Evolutionary conservation across 768 basidiomycete species (phyloP).

Genomic region (Butyriboletus loyo): DNA sequence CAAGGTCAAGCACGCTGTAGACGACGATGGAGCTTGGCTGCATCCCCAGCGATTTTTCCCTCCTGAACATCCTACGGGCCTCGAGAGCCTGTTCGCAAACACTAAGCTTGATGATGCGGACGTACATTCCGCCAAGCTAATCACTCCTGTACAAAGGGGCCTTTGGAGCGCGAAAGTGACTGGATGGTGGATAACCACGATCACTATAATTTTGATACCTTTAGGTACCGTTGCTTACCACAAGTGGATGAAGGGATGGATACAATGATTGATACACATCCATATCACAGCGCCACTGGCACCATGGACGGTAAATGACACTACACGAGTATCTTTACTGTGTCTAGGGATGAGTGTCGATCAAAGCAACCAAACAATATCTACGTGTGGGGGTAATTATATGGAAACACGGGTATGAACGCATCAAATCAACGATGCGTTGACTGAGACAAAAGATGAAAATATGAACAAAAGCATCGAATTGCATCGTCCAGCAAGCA

Average conservation of each 20-base stretch:
- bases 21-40: conserved; percentile 48
- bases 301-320: background rate
- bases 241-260: conserved; percentile 21
- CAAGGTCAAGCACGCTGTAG: conserved; percentile 21
- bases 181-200: conserved; percentile 10
- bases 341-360: conserved; percentile 4
- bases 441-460: background rate
- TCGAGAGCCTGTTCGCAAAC: conserved; percentile 65
- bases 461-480: background rate
- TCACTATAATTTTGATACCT: conserved; percentile 18
- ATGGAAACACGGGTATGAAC: conserved; percentile 23
- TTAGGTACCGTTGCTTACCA: conserved; percentile 19
- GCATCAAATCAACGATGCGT: conserved; percentile 6
- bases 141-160: background rate
- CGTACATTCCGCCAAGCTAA: background rate
- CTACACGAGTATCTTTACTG: conserved; percentile 2
- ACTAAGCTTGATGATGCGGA: conserved; percentile 53
- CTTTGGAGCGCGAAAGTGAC: conserved; percentile 1
- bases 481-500: conserved; percentile 35
- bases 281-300: background rate
- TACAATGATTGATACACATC: conserved; percentile 20
- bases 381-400: background rate
- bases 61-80: conserved; percentile 73
- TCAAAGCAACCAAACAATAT: conserved; percentile 10
- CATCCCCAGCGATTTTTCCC: conserved; percentile 75